Evolutionary conservation across 2,329 filamentous ascomycete species (phyloP), one percentile per base, ranked within the genome.

Genomic region (Fusarium equiseti): DNA sequence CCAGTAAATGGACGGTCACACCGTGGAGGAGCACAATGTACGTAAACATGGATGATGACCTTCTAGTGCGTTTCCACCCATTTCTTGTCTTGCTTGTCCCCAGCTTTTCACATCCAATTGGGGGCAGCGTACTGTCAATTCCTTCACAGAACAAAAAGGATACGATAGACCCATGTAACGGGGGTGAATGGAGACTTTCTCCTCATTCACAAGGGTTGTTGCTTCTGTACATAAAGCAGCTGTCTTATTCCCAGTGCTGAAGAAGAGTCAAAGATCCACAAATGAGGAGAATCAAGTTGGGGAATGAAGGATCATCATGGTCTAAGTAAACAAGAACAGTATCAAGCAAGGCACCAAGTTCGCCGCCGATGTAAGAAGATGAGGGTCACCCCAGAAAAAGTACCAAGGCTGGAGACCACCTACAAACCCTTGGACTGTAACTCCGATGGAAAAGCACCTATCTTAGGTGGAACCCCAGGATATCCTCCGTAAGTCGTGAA

Each of bases 41-140:
- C 68, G 72, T 74, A 73, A 71, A 29, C 50, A 43, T 53, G 50
- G 50, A 73, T 73, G 53, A 66, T 59, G 58, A 45, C 32, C 63
- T 72, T 73, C 65, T 74, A 50, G 59, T 49, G 62, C 12, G 43
- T 49, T 66, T 60, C 63, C 61, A 48, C 60, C 27, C n/a, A 26
- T 24, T 44, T 35, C 38, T 24, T 44, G n/a, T 20, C 20, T 26
- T 52, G 26, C 42, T 59, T 26, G 50, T 55, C 55, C 66, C 66
- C 68, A 70, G 60, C 68, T 61, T 72, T 70, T 50, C 20, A 40
- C 20, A 35, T 22, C 69, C 68, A 71, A 72, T 71, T 71, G 68
- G 35, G 18, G 35, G 54, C 16, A 51, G 38, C 59, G 54, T 53
- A 52, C 31, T 16, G 24, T 53, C 50, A 53, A 53, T 53, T 53